Evolutionary conservation across 2,329 filamentous ascomycete species (phyloP).

Genomic region (Dryadomyces quercivorus): DNA sequence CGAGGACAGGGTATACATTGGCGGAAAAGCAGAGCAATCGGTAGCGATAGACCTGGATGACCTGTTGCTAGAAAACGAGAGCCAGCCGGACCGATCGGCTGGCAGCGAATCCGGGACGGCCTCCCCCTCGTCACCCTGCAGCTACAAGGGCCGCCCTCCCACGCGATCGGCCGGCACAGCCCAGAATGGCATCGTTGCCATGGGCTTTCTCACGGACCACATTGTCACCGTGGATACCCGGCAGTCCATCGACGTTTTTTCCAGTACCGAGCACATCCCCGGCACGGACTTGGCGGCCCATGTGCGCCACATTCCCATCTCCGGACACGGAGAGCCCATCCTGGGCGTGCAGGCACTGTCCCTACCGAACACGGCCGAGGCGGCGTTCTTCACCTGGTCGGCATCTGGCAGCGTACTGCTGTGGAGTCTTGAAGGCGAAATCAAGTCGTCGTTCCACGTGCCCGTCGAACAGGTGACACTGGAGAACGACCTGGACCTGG

Average conservation of each 20-base stretch:
- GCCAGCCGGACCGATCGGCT: not conserved
- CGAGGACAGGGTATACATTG: conserved; percentile 50
- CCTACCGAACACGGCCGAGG: conserved; percentile 44
- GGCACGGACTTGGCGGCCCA: conserved; percentile 24
- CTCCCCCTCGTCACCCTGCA: conserved; percentile 3
- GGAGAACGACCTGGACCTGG: conserved; percentile 35
- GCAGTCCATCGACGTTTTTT: conserved; percentile 60
- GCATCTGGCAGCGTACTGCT: conserved; percentile 67
- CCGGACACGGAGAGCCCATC: conserved; percentile 52
- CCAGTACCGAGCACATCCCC: conserved; percentile 29
- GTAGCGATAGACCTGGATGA: conserved; percentile 38
- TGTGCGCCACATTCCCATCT: conserved; percentile 38
- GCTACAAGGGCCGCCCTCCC: conserved; percentile 8
- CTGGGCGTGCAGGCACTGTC: conserved; percentile 60
- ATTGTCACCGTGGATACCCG: conserved; percentile 65
- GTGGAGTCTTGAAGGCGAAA: conserved; percentile 65
- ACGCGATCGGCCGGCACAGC: conserved; percentile 13
- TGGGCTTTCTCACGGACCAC: conserved; percentile 55
- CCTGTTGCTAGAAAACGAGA: conserved; percentile 21
- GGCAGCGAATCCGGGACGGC: not conserved
- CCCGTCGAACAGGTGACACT: conserved; percentile 51
- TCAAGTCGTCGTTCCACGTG: conserved; percentile 51
- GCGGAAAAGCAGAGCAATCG: conserved; percentile 52
- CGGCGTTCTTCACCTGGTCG: conserved; percentile 84
- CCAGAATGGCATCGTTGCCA: conserved; percentile 42